phyloP scores from a whole-genome alignment of 2,329 filamentous ascomycete genomes.

The Thielaviopsis cerberus region DNA sequence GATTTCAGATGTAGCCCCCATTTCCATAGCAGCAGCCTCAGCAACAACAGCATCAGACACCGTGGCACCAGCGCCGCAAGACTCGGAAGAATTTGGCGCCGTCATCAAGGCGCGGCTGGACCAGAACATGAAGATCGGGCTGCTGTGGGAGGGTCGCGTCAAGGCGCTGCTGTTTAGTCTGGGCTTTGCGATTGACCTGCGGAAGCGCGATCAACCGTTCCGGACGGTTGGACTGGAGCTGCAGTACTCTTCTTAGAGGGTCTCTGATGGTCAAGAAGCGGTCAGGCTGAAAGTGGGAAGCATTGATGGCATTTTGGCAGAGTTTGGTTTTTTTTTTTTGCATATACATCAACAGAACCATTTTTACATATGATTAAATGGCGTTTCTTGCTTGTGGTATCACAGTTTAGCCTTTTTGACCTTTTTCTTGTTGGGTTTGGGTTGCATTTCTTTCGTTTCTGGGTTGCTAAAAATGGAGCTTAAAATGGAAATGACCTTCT shows the following conservation, averaged over 20 bases:
- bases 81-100: conserved; percentile 49
- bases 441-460: neutral
- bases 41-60: conserved; percentile 1
- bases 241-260: conserved; percentile 53
- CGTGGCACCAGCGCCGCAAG: conserved; percentile 13
- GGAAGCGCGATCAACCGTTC: conserved; percentile 57
- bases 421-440: too few species aligned
- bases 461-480: neutral
- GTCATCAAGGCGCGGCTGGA: conserved; percentile 82
- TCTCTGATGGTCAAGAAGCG: neutral
- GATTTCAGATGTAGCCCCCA: too few species aligned
- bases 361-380: too few species aligned
- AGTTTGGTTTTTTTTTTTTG: too few species aligned
- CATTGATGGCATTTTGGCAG: too few species aligned
- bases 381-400: neutral
- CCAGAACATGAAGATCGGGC: conserved; percentile 66
- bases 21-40: neutral
- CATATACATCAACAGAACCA: too few species aligned
- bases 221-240: conserved; percentile 60
- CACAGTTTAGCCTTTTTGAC: neutral
- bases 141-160: conserved; percentile 82
- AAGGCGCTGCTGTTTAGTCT: conserved; percentile 87
- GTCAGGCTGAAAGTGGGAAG: neutral
- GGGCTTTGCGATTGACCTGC: conserved; percentile 68
- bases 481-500: neutral